Conservation (phyloP, 257 asterid genomes). For the Linaria vulgaris region DNA sequence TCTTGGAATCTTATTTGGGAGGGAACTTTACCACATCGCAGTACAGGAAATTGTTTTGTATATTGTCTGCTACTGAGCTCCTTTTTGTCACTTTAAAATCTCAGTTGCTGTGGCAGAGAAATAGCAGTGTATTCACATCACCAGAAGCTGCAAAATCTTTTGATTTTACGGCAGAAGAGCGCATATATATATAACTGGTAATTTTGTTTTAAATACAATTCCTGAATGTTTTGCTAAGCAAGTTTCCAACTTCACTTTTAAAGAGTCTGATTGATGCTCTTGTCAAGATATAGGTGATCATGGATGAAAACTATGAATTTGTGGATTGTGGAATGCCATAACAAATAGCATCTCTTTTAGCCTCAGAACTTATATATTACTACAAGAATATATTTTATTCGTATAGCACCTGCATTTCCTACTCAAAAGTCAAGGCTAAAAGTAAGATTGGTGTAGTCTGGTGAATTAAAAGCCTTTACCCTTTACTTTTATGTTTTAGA, state of each 20-base stretch:
- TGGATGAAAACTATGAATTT: neutral
- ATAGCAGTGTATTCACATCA: slow-evolving; percentile 59
- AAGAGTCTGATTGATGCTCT: neutral
- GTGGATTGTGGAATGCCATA: neutral
- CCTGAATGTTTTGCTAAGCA: slow-evolving; percentile 13
- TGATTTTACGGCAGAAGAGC: slow-evolving; percentile 83
- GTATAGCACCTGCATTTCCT: neutral
- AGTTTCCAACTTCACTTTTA: neutral
- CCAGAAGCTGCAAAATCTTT: slow-evolving; percentile 79
- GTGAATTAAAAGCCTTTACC: neutral
- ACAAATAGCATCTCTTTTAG: neutral
- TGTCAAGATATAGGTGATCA: neutral
- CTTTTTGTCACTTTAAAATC: slow-evolving; percentile 21
- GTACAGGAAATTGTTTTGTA: too few relatives aligned
- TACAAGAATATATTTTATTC: neutral
- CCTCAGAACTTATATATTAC: neutral
- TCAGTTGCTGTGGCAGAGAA: slow-evolving; percentile 61
- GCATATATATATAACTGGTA: slow-evolving; percentile 95
- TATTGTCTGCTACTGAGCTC: neutral
- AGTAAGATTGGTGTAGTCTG: slow-evolving; percentile 5
- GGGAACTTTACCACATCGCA: too few relatives aligned
- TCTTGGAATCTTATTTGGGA: too few relatives aligned
- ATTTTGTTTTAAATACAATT: slow-evolving; percentile 1
- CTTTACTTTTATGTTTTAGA: too few relatives aligned
- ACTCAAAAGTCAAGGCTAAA: neutral